Conservation (phyloP, 208 protist genomes). For the Acanthamoeba healyi region DNA sequence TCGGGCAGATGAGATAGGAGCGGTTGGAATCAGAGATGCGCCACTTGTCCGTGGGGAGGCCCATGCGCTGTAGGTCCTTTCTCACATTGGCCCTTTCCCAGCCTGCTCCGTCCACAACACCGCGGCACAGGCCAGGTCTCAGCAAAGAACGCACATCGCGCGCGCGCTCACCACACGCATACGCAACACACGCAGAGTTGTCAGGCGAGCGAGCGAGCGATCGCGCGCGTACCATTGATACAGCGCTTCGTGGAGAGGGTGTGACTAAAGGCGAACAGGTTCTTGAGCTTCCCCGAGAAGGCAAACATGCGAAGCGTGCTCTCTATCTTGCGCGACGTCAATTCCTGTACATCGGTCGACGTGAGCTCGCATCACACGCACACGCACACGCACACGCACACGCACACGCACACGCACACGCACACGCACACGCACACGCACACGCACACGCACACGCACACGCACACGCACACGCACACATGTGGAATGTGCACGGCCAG, state of each 20-base stretch:
- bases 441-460: no score
- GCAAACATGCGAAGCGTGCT: conserved; percentile 38
- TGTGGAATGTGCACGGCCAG: no score
- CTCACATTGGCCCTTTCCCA: conserved; percentile 14
- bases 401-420: no score
- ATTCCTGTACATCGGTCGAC: no score
- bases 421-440: no score
- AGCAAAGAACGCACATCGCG: not conserved
- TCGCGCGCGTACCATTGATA: not conserved
- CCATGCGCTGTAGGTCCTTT: conserved; percentile 8
- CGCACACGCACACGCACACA: no score
- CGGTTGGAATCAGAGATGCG: conserved; percentile 8
- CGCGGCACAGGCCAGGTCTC: not conserved
- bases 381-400: no score
- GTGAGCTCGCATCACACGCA: no score
- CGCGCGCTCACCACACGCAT: not conserved
- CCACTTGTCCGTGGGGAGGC: conserved; percentile 61
- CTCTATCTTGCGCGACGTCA: conserved; percentile 49
- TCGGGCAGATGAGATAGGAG: conserved; percentile 39
- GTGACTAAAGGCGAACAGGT: conserved; percentile 48
- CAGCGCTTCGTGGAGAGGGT: not conserved
- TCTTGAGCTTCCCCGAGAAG: conserved; percentile 51
- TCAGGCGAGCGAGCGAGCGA: no score
- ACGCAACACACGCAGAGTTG: no score
- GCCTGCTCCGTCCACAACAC: not conserved